phyloP scores from a whole-genome alignment of 2,329 filamentous ascomycete species.

The Diaporthe amygdali region DNA sequence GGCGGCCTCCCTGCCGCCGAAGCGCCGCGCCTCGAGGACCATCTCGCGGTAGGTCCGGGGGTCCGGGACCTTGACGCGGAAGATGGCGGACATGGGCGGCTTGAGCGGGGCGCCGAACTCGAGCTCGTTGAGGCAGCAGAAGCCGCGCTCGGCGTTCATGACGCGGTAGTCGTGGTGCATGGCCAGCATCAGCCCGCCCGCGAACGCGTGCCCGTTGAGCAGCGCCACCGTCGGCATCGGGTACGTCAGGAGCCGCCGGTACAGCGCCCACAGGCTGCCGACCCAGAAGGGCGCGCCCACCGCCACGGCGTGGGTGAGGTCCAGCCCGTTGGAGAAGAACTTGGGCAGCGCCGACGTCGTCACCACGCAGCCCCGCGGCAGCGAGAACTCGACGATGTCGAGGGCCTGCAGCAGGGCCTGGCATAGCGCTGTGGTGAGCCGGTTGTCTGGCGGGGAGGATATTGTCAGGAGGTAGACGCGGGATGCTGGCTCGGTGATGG shows the following conservation, averaged over 20 bases:
- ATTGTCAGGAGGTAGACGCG: conserved; percentile 77
- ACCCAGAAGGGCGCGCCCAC: conserved; percentile 65
- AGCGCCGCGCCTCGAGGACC: conserved; percentile 76
- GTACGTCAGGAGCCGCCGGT: conserved; percentile 69
- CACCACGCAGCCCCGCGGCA: conserved; percentile 74
- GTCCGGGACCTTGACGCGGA: conserved; percentile 69
- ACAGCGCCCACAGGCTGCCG: conserved; percentile 66
- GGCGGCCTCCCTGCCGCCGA: conserved; percentile 66
- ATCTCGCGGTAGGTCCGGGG: conserved; percentile 62
- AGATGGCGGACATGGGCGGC: conserved; percentile 75
- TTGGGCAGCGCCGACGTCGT: conserved; percentile 78
- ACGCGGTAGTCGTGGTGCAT: conserved; percentile 86
- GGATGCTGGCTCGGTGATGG: conserved; percentile 64
- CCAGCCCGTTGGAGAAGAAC: conserved; percentile 86
- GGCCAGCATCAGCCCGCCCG: conserved; percentile 79
- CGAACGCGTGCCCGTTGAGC: conserved; percentile 81
- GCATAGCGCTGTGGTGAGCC: conserved; percentile 73
- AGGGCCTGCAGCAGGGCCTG: conserved; percentile 71
- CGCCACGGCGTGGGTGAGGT: conserved; percentile 69
- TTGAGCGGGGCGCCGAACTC: conserved; percentile 79
- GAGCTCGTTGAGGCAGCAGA: conserved; percentile 80
- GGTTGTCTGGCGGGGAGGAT: conserved; percentile 75
- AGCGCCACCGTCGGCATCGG: conserved; percentile 85
- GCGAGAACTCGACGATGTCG: conserved; percentile 73
- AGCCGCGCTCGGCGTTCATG: conserved; percentile 74